phyloP scores from a whole-genome alignment of 2,329 filamentous ascomycete genomes.

The Penicillium sp. region DNA sequence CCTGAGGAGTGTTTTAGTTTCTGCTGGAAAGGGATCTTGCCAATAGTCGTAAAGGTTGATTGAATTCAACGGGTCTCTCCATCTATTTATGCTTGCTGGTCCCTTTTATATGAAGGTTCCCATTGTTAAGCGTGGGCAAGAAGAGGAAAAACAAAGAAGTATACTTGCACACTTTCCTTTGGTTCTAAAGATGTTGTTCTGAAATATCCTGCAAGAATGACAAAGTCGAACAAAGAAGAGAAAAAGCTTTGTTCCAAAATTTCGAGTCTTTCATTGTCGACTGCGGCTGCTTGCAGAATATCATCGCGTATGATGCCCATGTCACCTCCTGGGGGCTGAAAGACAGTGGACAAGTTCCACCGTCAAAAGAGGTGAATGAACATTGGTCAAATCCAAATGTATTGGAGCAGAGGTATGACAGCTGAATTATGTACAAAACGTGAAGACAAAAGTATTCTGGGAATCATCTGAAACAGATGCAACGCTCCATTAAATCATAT shows the following conservation, averaged over 20 bases:
- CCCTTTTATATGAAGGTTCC: not conserved
- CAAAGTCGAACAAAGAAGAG: not conserved
- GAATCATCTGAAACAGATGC: not conserved
- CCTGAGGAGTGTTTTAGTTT: no score
- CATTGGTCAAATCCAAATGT: not conserved
- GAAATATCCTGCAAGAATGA: not conserved
- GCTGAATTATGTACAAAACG: not conserved
- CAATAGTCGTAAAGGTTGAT: not conserved
- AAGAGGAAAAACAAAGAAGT: not conserved
- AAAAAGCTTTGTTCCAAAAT: not conserved
- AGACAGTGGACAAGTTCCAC: no score
- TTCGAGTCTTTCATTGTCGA: not conserved
- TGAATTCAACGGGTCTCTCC: not conserved
- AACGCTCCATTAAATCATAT: slow-evolving; percentile 6
- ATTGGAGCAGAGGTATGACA: not conserved
- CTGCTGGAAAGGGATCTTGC: not conserved
- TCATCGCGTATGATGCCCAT: not conserved
- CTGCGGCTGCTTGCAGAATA: not conserved
- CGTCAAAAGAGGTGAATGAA: not conserved
- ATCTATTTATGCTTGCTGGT: not conserved
- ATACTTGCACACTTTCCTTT: not conserved
- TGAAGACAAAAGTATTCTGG: not conserved
- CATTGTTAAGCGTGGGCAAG: not conserved
- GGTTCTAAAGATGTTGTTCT: not conserved
- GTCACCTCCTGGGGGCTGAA: not conserved